A percentile compares a stretch with the other conserved stretches of the same genome.
Evolutionary conservation across 2,329 filamentous ascomycete species (phyloP).

Genomic region (Trichophyton schoenleinii): DNA sequence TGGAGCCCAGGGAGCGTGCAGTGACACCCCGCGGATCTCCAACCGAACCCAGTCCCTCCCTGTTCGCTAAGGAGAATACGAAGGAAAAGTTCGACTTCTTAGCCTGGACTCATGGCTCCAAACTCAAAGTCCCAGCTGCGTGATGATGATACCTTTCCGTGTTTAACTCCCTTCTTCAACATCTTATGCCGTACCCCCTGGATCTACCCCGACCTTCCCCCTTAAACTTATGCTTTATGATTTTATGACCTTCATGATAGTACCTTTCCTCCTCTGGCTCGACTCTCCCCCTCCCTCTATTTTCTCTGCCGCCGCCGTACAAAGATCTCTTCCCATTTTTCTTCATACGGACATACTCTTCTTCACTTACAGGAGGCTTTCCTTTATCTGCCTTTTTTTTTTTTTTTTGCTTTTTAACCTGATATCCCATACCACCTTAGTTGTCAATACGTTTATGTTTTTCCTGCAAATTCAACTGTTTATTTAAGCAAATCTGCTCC

Average conservation of each 20-base stretch:
- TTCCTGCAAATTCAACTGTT: neutral
- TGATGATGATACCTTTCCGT: conserved; percentile 10
- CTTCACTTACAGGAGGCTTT: neutral
- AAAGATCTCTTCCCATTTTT: neutral
- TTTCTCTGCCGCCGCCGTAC: neutral
- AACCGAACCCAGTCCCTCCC: conserved; percentile 18
- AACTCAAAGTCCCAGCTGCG: conserved; percentile 28
- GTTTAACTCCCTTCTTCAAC: neutral
- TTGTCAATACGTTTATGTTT: conserved; percentile 2
- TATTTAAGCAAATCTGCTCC: neutral
- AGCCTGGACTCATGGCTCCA: conserved; percentile 37
- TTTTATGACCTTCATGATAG: conserved; percentile 16
- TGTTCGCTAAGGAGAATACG: conserved; percentile 26
- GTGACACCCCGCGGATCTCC: conserved; percentile 15
- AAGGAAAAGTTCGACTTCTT: conserved; percentile 43
- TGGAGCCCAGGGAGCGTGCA: conserved; percentile 51
- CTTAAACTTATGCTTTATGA: conserved; percentile 10
- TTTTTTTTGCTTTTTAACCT: neutral
- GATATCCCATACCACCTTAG: neutral
- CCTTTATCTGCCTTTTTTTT: neutral
- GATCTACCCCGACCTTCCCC: conserved; percentile 8
- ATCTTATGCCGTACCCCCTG: conserved; percentile 7
- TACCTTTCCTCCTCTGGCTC: neutral
- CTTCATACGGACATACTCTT: conserved; percentile 1
- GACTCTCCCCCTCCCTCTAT: neutral